Evolutionary conservation across 1,139 yeast genomes (phyloP), one percentile per base, ranked within the genome.

Genomic region (Blastobotrys illinoisensis): DNA sequence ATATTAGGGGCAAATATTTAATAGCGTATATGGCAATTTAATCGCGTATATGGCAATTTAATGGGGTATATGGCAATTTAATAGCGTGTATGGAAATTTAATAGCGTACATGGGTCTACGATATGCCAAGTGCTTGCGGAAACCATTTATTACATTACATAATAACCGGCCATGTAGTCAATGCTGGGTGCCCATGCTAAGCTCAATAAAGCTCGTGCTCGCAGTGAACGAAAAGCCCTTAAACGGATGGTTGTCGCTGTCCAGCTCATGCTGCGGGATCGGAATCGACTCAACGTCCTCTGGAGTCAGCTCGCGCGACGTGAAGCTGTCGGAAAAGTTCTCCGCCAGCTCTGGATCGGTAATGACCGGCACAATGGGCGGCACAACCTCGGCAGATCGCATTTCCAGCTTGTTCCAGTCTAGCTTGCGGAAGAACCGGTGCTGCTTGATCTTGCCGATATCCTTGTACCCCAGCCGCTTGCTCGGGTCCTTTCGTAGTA

Each of bases 311-410:
- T 70, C 67, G 88, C 90, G 82, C n/a, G 80, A 83, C 0, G 98
- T 91, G 71, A 91, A 93, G 62, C 89, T 96, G 19, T 79, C 72
- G 64, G 93, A 95, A 68, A 93, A 93, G 67, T 93, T 93, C 68
- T 93, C 98, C 0, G 99, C 99, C 60, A 88, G 72, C 36, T 79
- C 82, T 13, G 95, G 91, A 64, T 90, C 88, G 0, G 97, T 88
- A 51, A 91, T 86, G 11, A 86, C 73, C 0, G 98, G 98, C 32
- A 83, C 76, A 50, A 93, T 89, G 0, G 99, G 98, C 1, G 98
- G 97, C 51, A 72, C 68, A 46, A 79, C 67, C 3, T 57, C 58
- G 2, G 68, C 64, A 51, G 76, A 74, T 43, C 86, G 81, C 9
- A 64, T 63, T 52, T 74, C 77, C 54, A 91, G 74, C 48, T 76